Evolutionary conservation across 805 yeast species (phyloP), one percentile per base, ranked within the genome.

Genomic region (Candida railenensis): DNA sequence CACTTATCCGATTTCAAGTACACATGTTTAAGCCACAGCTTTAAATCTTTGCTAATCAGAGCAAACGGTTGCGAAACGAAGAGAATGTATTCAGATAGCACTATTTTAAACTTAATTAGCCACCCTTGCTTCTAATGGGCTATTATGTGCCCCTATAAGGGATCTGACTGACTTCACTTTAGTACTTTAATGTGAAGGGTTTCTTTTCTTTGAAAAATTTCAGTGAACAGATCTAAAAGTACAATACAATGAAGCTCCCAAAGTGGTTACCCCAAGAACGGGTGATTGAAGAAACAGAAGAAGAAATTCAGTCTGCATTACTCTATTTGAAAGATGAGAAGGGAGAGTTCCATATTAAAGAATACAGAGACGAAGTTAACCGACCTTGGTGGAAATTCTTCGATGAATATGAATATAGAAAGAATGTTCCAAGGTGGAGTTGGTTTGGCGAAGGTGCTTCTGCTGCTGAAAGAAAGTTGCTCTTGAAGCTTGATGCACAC

Each of bases 301-400:
- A 42, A 42, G 45, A 42, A 36, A 42, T 42, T 21, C 5, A 42
- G 4, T 20, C 38, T 4, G 45, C 45, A 3, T 34, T 16, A 8
- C 20, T 7, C 2, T 15, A 16, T 14, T 11, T 14, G 14, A 34
- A 34, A 15, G 39, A 21, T 8, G 30, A 36, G n/a, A 7, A 19
- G 3, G 45, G 34, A 3, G 39, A 34, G n/a, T 33, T 34, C n/a
- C n/a, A 16, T 14, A 22, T 38, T 15, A n/a, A 11, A 21, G 82
- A 77, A 54, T 74, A 71, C 54, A 63, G 82, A 50, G 83, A 79
- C 55, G 83, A 78, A 56, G 80, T 80, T 7, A 57, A 73, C 49
- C 66, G 81, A 42, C 67, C 72, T 32, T 78, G 81, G 78, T 75
- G 67, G 66, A 69, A 67, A 22, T 76, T 64, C 48, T 77, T 77